Evolutionary conservation across 768 basidiomycete species (phyloP).

Genomic region (Lactarius sp.): DNA sequence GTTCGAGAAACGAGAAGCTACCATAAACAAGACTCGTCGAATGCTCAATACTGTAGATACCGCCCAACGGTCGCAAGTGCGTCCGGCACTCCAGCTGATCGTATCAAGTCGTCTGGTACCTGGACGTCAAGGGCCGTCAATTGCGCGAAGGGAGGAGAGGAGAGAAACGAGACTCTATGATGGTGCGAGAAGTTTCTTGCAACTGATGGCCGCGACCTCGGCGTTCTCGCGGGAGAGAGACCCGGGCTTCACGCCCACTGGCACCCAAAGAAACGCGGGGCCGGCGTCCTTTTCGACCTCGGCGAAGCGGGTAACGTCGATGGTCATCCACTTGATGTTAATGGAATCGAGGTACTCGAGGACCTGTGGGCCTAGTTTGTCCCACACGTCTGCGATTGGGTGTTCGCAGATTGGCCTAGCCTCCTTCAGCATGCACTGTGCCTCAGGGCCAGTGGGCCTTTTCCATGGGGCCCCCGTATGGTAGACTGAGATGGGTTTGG

Average conservation of each 20-base stretch:
- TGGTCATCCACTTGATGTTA: slow-evolving; percentile 31
- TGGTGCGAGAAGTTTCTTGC: slow-evolving; percentile 26
- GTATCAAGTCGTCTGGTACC: no score
- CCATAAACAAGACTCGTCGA: no score
- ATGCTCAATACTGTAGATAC: no score
- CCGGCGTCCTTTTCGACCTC: slow-evolving; percentile 26
- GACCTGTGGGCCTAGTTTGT: slow-evolving; percentile 27
- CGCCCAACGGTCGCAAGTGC: no score
- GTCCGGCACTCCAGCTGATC: no score
- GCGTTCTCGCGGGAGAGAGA: slow-evolving; percentile 29
- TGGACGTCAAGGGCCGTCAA: background rate
- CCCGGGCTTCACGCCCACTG: slow-evolving; percentile 34
- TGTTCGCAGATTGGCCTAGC: slow-evolving; percentile 32
- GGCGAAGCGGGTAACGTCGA: slow-evolving; percentile 34
- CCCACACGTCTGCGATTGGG: slow-evolving; percentile 30
- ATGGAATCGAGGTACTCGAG: slow-evolving; percentile 29
- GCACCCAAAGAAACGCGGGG: slow-evolving; percentile 30
- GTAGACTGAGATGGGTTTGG: slow-evolving; percentile 2
- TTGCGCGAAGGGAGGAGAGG: background rate
- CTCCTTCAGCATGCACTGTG: slow-evolving; percentile 20
- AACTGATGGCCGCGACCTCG: slow-evolving; percentile 27
- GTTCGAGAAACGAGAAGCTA: no score
- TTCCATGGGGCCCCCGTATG: background rate
- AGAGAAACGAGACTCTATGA: background rate
- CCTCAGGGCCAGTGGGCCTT: background rate